Evolutionary conservation across 495 filamentous ascomycete genomes (phyloP).

Genomic region (Aspergillus affinis): DNA sequence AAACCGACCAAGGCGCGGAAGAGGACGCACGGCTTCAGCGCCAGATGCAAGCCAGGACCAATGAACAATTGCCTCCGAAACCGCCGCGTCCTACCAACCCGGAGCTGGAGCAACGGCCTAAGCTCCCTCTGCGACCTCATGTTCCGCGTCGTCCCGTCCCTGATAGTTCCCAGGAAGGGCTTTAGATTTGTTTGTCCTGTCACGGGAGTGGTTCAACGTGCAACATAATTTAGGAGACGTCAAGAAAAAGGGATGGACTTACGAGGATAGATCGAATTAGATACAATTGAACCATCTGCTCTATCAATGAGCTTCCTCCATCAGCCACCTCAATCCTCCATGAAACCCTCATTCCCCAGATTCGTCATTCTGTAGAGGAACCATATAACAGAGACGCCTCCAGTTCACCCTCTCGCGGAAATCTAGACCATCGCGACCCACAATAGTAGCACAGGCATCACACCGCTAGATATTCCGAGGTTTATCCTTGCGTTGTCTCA

Average conservation of each 20-base stretch:
- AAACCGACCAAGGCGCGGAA: slow-evolving; percentile 33
- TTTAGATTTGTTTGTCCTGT: background rate
- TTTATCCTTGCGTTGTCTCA: too few relatives aligned
- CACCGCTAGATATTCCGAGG: too few relatives aligned
- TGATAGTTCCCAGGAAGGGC: background rate
- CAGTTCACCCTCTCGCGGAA: too few relatives aligned
- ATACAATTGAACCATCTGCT: too few relatives aligned
- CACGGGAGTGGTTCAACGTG: background rate
- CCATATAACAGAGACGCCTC: too few relatives aligned
- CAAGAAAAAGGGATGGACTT: background rate
- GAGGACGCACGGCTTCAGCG: slow-evolving; percentile 42
- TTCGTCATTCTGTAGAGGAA: too few relatives aligned
- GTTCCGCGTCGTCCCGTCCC: background rate
- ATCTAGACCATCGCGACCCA: too few relatives aligned
- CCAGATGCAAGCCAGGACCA: slow-evolving; percentile 49
- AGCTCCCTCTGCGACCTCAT: background rate
- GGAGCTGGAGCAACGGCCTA: background rate
- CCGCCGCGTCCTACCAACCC: background rate
- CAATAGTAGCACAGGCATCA: too few relatives aligned
- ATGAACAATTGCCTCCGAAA: slow-evolving; percentile 34
- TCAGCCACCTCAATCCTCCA: too few relatives aligned
- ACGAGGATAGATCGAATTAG: background rate
- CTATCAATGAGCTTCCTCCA: too few relatives aligned
- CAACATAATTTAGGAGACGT: background rate
- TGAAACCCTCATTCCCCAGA: too few relatives aligned